These are phyloP conservation scores for Lactarius quietus DNA, from an alignment of 768 basidiomycete genomes.

Conservation along the genomic window DNA sequence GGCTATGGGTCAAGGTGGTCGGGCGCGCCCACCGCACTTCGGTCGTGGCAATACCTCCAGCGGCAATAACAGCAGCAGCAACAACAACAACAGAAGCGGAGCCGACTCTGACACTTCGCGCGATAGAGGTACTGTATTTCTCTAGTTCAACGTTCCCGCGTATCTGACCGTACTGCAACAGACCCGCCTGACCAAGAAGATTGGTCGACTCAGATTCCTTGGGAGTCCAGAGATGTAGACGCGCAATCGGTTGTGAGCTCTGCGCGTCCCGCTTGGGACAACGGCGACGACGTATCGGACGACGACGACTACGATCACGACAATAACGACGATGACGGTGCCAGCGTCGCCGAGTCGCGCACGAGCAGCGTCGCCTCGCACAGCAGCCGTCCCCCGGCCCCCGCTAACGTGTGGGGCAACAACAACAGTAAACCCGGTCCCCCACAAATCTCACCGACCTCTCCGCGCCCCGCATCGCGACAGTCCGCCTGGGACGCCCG, in stretches of 20 bases:
- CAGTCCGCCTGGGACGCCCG: not conserved
- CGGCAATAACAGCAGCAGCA: too few species aligned
- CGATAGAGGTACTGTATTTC: not conserved
- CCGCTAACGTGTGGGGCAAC: too few species aligned
- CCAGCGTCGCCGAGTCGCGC: not conserved
- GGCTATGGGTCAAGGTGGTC: not conserved
- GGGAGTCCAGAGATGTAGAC: not conserved
- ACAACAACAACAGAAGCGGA: not conserved
- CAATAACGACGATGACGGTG: not conserved
- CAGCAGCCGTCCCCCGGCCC: not conserved
- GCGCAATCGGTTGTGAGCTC: not conserved
- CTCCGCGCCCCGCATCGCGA: not conserved
- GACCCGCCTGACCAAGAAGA: not conserved
- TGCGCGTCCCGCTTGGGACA: not conserved
- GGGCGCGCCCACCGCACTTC: not conserved
- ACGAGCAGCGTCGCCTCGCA: not conserved
- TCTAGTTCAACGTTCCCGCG: not conserved
- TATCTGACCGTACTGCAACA: not conserved
- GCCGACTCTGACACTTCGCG: not conserved
- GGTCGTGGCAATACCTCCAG: too few species aligned
- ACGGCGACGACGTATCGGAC: not conserved
- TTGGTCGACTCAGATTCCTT: not conserved
- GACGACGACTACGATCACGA: slow-evolving; percentile 3
- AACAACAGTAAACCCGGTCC: too few species aligned
- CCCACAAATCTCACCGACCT: too few species aligned